Base-by-base conservation (phyloP, 371 early-diverging fungal genomes). In the Umbelopsis sp. region DNA sequence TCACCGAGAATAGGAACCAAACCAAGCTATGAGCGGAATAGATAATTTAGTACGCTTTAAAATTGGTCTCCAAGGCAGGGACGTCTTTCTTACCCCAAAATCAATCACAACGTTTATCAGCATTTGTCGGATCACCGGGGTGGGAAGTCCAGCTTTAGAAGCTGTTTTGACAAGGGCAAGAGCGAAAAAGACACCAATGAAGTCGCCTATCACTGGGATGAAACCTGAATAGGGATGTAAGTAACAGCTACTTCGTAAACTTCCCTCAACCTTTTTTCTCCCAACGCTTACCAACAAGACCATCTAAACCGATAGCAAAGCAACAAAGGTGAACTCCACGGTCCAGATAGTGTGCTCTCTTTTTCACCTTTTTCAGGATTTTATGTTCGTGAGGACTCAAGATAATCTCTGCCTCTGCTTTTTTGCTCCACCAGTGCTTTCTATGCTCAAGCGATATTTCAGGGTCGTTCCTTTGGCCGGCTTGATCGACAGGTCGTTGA, bases 1-100 rank as follows among this genome's bases (percentile, higher is more conserved):
- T 85, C 86, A 41, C 86, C 86, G 10, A 78, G 41, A 10, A 83
- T 12, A 44, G 86, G 86, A 4, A 85, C 72, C 38, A 85, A 41
- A 0, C 86, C 86, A 44, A 85, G 57, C 80, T 82, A 72, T 48
- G 20, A 38, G 18, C 12, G 20, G 32, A 16, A 50, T 29, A 5
- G 45, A 37, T 14, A 46, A 24, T 24, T 16, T 38, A 52, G 12
- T 51, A 18, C 41, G 22, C 32, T 20, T 20, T 16, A 35, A 4
- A 35, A 16, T 12, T 1, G 16, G 18, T 48, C 48, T 29, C 16
- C 29, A 29, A 29, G 29, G 29, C 29, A 29, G 29, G 29, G 4
- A 29, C 29, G 29, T 44, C 2, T 57, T 22, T 10, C 50, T 65
- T 75, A 74, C 75, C 72, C 66, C 29, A 29, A 72, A 76, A 69